Evolutionary conservation across 2,329 filamentous ascomycete species (phyloP).

Genomic region (Colletotrichum noveboracense): DNA sequence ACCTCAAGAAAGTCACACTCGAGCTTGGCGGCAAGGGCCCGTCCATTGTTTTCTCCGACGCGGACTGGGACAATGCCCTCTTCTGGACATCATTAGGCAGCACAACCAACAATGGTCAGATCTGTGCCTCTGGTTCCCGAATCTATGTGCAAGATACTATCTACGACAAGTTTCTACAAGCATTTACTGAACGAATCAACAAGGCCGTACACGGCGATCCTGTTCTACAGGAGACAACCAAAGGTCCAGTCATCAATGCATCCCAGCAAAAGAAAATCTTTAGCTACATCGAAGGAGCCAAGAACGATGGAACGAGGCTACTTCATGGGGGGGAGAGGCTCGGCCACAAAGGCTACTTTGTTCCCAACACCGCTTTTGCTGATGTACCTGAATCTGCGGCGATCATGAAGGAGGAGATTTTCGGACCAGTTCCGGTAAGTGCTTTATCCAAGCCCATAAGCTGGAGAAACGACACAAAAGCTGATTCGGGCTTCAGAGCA

Average conservation of each 20-base stretch:
- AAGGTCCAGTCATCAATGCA: background rate
- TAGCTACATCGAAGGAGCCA: background rate
- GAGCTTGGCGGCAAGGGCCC: background rate
- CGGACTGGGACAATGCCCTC: background rate
- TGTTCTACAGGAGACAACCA: background rate
- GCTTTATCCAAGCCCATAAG: background rate
- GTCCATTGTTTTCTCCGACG: background rate
- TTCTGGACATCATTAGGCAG: background rate
- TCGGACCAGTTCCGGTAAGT: background rate
- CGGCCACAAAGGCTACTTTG: background rate
- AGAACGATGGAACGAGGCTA: background rate
- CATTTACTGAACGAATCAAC: conserved; percentile 50
- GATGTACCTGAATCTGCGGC: background rate
- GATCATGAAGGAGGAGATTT: background rate
- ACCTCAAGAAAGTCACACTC: background rate
- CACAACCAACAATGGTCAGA: background rate
- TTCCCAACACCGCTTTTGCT: background rate
- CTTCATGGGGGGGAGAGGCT: background rate
- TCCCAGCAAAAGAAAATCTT: background rate
- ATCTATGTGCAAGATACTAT: background rate
- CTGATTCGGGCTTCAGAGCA: background rate
- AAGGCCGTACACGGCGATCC: background rate
- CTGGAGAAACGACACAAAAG: background rate
- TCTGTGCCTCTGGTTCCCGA: background rate
- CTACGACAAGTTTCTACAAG: background rate